These are phyloP conservation scores for Verticillium klebahnii DNA, from an alignment of 2,329 filamentous ascomycete genomes.

Conservation along the genomic window DNA sequence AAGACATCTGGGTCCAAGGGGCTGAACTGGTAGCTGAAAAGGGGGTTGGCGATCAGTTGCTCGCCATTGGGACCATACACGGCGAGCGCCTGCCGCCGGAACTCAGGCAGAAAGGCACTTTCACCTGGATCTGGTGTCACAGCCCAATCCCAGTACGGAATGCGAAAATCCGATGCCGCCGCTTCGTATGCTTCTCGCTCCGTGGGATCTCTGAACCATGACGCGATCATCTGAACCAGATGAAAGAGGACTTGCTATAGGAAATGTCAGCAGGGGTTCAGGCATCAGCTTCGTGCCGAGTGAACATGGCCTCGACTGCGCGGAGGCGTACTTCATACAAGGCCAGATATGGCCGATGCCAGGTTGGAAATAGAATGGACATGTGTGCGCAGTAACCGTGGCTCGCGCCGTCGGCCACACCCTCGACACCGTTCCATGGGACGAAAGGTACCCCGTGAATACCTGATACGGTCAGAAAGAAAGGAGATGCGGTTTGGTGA, in stretches of 20 bases:
- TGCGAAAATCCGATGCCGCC: conserved; percentile 46
- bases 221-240: conserved; percentile 36
- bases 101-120: conserved; percentile 39
- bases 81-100: conserved; percentile 43
- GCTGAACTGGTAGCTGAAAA: conserved; percentile 56
- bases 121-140: conserved; percentile 40
- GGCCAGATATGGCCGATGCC: conserved; percentile 78
- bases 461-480: conserved; percentile 37
- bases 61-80: conserved; percentile 52
- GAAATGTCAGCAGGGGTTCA: conserved; percentile 2
- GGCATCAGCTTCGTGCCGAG: no score
- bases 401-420: conserved; percentile 43
- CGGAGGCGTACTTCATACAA: conserved; percentile 45
- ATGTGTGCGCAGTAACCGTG: conserved; percentile 75
- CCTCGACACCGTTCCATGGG: conserved; percentile 48
- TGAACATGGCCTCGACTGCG: neutral
- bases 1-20: conserved; percentile 56
- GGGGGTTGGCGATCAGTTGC: conserved; percentile 55
- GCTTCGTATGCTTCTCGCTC: conserved; percentile 44
- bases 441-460: conserved; percentile 73
- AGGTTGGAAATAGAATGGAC: conserved; percentile 71
- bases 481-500: conserved; percentile 2
- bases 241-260: conserved; percentile 32
- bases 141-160: conserved; percentile 60
- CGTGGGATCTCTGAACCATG: conserved; percentile 38